phyloP scores from a whole-genome alignment of 2,329 filamentous ascomycete species.

The Alternaria sp. region DNA sequence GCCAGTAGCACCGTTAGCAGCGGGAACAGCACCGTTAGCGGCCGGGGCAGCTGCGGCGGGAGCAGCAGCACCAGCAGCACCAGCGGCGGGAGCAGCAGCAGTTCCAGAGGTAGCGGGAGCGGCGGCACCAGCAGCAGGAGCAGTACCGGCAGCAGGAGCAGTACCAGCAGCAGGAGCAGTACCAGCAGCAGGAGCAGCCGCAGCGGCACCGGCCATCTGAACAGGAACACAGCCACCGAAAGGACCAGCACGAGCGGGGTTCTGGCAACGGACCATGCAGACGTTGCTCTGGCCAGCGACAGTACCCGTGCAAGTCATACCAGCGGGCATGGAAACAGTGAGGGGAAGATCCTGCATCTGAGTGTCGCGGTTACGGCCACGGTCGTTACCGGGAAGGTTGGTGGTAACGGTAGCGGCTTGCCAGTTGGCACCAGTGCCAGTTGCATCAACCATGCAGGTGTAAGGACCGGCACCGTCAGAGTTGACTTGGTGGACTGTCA shows the following conservation, averaged over 20 bases:
- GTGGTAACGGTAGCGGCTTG: slow-evolving; percentile 63
- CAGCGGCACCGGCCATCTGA: slow-evolving; percentile 54
- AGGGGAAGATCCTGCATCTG: slow-evolving; percentile 56
- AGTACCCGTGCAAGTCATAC: slow-evolving; percentile 66
- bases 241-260: slow-evolving; percentile 66
- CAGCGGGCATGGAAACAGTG: slow-evolving; percentile 64
- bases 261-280: slow-evolving; percentile 70
- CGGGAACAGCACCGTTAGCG: slow-evolving; percentile 2
- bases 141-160: slow-evolving; percentile 8
- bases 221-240: slow-evolving; percentile 69
- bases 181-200: slow-evolving; percentile 13
- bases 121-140: slow-evolving; percentile 9
- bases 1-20: not conserved
- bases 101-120: slow-evolving; percentile 7
- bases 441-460: slow-evolving; percentile 69
- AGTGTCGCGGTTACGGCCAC: slow-evolving; percentile 53
- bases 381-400: slow-evolving; percentile 62
- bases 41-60: not conserved
- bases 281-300: slow-evolving; percentile 67
- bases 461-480: slow-evolving; percentile 72
- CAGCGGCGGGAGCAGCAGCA: slow-evolving; percentile 7
- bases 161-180: slow-evolving; percentile 10
- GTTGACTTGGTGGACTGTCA: slow-evolving; percentile 74
- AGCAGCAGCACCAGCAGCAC: slow-evolving; percentile 3
- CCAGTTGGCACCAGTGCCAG: slow-evolving; percentile 65